Evolutionary conservation across 1,284 basidiomycete genomes (phyloP).

Genomic region (Schizopora paradoxa): DNA sequence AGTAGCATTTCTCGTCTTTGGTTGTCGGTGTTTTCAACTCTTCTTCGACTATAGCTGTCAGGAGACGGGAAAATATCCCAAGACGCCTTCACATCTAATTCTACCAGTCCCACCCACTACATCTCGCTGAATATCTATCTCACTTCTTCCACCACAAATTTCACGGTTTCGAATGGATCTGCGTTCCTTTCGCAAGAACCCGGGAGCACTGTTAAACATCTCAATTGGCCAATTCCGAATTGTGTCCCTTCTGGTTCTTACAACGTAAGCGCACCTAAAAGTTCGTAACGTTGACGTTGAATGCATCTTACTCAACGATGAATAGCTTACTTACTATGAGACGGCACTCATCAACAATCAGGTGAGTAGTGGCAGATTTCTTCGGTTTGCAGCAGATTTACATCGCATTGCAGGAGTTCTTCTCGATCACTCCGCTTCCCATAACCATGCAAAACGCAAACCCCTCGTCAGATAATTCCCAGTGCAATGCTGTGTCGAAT

Average conservation of each 20-base stretch:
- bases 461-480: slow-evolving; percentile 7
- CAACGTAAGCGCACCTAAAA: slow-evolving; percentile 34
- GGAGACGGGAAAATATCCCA: slow-evolving; percentile 39
- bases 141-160: slow-evolving; percentile 40
- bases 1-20: slow-evolving; percentile 12
- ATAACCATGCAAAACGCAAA: slow-evolving; percentile 35
- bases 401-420: slow-evolving; percentile 24
- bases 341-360: slow-evolving; percentile 33
- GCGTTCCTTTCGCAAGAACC: slow-evolving; percentile 35
- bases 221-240: slow-evolving; percentile 38
- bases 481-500: slow-evolving; percentile 25
- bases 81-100: slow-evolving; percentile 32
- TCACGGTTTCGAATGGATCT: slow-evolving; percentile 42
- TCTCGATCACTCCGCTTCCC: slow-evolving; percentile 40
- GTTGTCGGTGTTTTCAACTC: slow-evolving; percentile 7
- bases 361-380: slow-evolving; percentile 6
- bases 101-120: slow-evolving; percentile 34
- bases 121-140: slow-evolving; percentile 44
- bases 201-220: slow-evolving; percentile 45
- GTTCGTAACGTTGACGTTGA: neutral
- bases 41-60: slow-evolving; percentile 36
- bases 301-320: neutral
- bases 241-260: slow-evolving; percentile 44
- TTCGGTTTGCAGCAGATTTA: neutral
- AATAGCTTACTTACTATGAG: slow-evolving; percentile 47